Base-by-base conservation (phyloP, 805 yeast genomes). In the Yarrowia bubula region DNA sequence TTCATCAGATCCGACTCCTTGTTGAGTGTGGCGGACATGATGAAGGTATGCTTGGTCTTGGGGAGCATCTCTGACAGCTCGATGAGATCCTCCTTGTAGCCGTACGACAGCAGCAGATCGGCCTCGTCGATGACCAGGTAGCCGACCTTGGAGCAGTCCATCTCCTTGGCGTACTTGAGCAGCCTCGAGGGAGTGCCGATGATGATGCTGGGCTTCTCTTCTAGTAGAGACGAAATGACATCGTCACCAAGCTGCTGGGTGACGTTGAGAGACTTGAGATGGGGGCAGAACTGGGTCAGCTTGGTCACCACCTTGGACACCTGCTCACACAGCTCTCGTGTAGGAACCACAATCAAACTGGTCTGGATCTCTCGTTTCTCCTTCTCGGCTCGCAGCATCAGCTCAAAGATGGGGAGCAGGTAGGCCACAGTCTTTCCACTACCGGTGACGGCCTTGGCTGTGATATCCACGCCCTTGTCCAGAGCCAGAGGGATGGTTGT, bases 381-480 rank as follows among this genome's bases (percentile, higher is more conserved):
- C 14, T 41, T 73, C 31, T 70, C 68, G 43, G 70, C 74, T 66
- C 70, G 74, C 66, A 93, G 78, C 44, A 95, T 83, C 44, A 86
- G 82, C 75, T 95, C 96, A 44, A 95, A 75, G 15, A 95, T 87
- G 7, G 99, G 99, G 57, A 93, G 83, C 68, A 88, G 77, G 74
- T 93, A 93, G 1, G 98, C 96, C 10, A 90, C 89, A 0, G 98
- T 93, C 76, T 93, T 93, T 69, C 98, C 98, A 8, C 97, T 89
- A 4, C 99, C 99, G 0, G 99, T 93, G 31, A 90, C 86, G 7
- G 98, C 97, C 73, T 89, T 87, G 42, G 98, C 98, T 53, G 93
- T 88, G 68, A 93, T 88, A 74, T 93, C 98, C 78, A 92, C 87
- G 73, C 88, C 89, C 70, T 93, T 95, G 69, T 90, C 89, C 63